Evolutionary conservation across 2,329 filamentous ascomycete genomes (phyloP).

Genomic region (Emericellopsis cladophorae): DNA sequence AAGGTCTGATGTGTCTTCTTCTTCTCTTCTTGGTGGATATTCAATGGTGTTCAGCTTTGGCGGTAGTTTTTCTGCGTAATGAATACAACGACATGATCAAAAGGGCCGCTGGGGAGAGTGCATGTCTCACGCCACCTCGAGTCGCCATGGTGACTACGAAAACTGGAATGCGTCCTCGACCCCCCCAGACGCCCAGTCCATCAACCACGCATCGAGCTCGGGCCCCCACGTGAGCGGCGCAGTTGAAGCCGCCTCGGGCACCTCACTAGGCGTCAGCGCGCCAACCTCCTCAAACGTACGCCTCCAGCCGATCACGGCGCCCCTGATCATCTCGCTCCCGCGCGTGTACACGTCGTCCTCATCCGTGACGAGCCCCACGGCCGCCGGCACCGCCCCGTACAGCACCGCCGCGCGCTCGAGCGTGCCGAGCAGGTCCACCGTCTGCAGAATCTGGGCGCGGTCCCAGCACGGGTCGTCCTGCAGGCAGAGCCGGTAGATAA

Average conservation of each 20-base stretch:
- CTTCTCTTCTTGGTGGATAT: not conserved
- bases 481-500: conserved; percentile 23
- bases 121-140: no score
- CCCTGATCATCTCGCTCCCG: not conserved
- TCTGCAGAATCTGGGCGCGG: conserved; percentile 17
- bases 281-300: not conserved
- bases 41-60: no score
- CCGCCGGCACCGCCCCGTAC: not conserved
- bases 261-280: not conserved
- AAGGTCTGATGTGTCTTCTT: not conserved
- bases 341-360: not conserved
- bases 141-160: no score
- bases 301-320: not conserved
- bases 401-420: not conserved
- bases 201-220: no score
- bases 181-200: no score
- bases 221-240: no score
- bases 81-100: no score
- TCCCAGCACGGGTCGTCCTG: conserved; percentile 27
- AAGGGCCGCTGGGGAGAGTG: no score
- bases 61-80: no score
- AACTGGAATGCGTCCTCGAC: no score
- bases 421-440: conserved; percentile 14
- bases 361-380: not conserved
- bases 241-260: no score